Evolutionary conservation across 2,329 filamentous ascomycete species (phyloP).

Genomic region (Monilinia laxa): DNA sequence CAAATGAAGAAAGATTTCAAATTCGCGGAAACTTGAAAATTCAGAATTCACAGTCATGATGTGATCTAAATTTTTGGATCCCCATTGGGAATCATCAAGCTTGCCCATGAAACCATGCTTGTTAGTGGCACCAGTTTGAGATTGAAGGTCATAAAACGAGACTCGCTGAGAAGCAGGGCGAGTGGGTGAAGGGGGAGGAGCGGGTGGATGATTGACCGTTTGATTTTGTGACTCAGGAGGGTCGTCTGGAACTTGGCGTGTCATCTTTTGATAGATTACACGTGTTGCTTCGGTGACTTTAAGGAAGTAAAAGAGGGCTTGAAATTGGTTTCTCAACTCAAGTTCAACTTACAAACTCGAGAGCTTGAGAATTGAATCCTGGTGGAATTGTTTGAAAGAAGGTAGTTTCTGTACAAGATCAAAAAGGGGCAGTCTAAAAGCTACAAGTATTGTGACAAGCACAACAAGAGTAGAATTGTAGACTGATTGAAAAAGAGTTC

Average conservation of each 20-base stretch:
- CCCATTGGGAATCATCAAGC: too few species aligned
- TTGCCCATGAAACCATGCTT: too few species aligned
- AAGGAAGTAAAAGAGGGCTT: too few species aligned
- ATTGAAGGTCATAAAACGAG: too few species aligned
- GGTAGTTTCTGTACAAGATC: not conserved
- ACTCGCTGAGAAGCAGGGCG: too few species aligned
- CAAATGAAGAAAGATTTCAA: constrained; percentile 3
- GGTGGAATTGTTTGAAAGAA: not conserved
- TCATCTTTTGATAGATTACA: not conserved
- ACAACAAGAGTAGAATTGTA: not conserved
- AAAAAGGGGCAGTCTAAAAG: not conserved
- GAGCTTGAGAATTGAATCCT: not conserved
- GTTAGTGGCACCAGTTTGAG: too few species aligned
- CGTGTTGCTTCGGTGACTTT: too few species aligned
- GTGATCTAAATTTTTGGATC: not conserved
- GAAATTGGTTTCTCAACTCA: not conserved
- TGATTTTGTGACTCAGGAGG: too few species aligned
- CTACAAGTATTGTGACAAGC: constrained; percentile 5
- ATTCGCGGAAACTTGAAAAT: constrained; percentile 6
- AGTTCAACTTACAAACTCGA: constrained; percentile 2
- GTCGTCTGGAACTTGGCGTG: not conserved
- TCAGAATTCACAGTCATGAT: not conserved
- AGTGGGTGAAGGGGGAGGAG: too few species aligned
- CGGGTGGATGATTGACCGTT: too few species aligned
- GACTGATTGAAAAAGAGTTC: not conserved